These are phyloP conservation scores for Rheum nobile DNA, from an alignment of 148 eudicot species.

Conservation along the genomic window DNA sequence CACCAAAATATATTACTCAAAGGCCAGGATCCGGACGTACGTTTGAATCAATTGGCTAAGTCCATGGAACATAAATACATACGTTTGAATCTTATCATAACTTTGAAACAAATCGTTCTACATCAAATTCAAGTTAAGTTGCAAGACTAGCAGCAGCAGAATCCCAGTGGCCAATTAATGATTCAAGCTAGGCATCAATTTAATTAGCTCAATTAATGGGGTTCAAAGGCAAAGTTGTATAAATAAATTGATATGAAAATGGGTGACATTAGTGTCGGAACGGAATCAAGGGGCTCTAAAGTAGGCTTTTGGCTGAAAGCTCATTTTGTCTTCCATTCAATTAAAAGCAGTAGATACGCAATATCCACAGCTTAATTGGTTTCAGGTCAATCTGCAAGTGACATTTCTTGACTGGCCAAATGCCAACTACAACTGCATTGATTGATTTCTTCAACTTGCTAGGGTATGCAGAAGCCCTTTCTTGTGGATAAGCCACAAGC, in stretches of 20 bases:
- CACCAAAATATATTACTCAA: background rate
- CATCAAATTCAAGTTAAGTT: too few relatives aligned
- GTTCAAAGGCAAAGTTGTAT: background rate
- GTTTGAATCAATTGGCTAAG: too few relatives aligned
- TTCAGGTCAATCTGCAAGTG: too few relatives aligned
- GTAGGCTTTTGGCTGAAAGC: conserved; percentile 29
- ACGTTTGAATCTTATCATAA: background rate
- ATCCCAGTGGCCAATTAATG: background rate
- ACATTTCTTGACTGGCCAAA: too few relatives aligned
- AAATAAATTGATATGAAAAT: background rate
- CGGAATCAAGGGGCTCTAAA: conserved; percentile 23
- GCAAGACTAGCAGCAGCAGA: too few relatives aligned
- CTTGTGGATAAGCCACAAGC: too few relatives aligned
- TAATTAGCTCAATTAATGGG: background rate
- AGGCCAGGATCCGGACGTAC: too few relatives aligned
- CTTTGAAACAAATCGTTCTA: background rate
- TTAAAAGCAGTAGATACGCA: conserved; percentile 14
- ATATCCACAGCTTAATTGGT: too few relatives aligned
- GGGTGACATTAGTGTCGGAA: background rate
- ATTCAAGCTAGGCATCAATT: background rate
- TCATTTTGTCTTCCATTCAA: conserved; percentile 32
- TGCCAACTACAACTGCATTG: too few relatives aligned
- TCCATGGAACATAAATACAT: too few relatives aligned
- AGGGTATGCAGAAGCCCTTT: too few relatives aligned
- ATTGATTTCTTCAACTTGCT: too few relatives aligned